These are phyloP conservation scores for Populus deltoides DNA, from an alignment of 345 rosid species.

Conservation along the genomic window DNA sequence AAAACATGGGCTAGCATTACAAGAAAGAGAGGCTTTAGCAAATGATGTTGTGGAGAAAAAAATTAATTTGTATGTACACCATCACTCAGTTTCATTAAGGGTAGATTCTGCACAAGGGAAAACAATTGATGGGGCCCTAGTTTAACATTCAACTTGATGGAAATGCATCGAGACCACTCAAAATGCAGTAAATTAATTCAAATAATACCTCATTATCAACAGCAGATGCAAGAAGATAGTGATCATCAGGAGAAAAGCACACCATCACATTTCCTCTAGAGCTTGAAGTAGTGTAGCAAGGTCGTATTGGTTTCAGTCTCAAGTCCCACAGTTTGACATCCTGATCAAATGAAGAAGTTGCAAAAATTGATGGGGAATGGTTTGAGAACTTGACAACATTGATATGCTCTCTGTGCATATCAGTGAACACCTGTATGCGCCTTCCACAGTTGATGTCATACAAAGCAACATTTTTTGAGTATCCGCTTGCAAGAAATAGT, in stretches of 20 bases:
- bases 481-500: slow-evolving; percentile 90
- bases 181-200: slow-evolving; percentile 6
- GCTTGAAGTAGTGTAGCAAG: slow-evolving; percentile 80
- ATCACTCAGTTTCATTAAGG: not conserved
- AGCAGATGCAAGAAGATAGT: slow-evolving; percentile 88
- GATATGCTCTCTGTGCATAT: slow-evolving; percentile 88
- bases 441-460: slow-evolving; percentile 77
- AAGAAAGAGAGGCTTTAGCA: not conserved
- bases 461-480: slow-evolving; percentile 78
- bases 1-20: not conserved
- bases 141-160: not conserved
- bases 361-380: slow-evolving; percentile 80
- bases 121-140: not conserved
- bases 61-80: not conserved
- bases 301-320: slow-evolving; percentile 68
- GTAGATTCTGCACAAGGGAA: not conserved
- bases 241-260: slow-evolving; percentile 98
- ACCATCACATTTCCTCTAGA: slow-evolving; percentile 95
- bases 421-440: slow-evolving; percentile 66
- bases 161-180: not conserved
- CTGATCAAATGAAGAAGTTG: slow-evolving; percentile 92
- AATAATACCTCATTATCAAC: slow-evolving; percentile 88
- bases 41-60: not conserved
- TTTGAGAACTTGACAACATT: slow-evolving; percentile 92
- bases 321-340: slow-evolving; percentile 94